Base-by-base conservation (phyloP, 192 early-diverging fungal species). In the Coemansia pectinata region DNA sequence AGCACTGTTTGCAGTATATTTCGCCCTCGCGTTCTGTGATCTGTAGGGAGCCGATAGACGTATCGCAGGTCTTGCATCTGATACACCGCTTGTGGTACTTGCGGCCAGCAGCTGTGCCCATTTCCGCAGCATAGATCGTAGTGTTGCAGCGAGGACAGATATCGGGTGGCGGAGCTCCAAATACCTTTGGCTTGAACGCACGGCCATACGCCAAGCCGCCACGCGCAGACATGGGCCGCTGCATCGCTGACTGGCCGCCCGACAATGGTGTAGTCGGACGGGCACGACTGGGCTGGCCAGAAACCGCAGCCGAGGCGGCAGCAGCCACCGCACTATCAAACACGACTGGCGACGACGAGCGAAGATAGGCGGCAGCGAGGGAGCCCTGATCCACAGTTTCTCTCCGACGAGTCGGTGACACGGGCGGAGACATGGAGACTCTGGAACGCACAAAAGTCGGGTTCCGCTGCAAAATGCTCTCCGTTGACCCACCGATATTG, bases 71-170 rank as follows among this genome's bases (percentile, higher is more conserved):
- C 42, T 57, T 78, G 72, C 85, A 86, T 29, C 64, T 66, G 60
- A 86, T 74, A 36, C 85, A 86, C 15, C 34, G 23, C 47, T 72
- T 77, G 71, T 86, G 85, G 65, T 83, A 86, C 71, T 80, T 86
- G 67, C 77, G 74, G 4, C 85, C 85, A 4, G 74, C 81, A 19
- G 72, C 77, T 14, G 72, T 66, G 8, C 70, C 77, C 63, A 69
- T 69, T 72, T 85, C 83, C 14, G 78, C 78, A 15, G 74, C 74
- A 50, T 85, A 85, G 19, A 85, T 77, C 31, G 65, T 65, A n/a
- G 63, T 63, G 62, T 58, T 72, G 70, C 83, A 85, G 42, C 78
- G 77, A 17, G 78, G 83, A 41, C 83, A 85, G 33, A 71, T 69
- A 50, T 79, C 82, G 14, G 77, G 66, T 11, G 82, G 82, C 38